A percentile compares a stretch with the other conserved stretches of the same genome.
phyloP scores from a whole-genome alignment of 176 grass and related monocot genomes.

The Ananas comosus region DNA sequence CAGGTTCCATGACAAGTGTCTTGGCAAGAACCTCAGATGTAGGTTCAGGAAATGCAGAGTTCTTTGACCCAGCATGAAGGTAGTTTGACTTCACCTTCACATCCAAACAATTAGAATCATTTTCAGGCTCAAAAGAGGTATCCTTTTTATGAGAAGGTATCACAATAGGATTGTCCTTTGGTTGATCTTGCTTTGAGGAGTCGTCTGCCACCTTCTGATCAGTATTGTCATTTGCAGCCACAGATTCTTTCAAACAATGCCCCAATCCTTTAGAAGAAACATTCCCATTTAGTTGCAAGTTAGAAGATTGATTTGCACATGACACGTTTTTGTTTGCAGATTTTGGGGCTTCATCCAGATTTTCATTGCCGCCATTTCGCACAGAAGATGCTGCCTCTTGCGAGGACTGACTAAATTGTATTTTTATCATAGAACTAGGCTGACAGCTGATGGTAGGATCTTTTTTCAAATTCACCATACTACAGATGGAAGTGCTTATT shows the following conservation, averaged over 20 bases:
- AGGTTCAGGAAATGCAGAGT: background rate
- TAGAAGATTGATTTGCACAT: conserved; percentile 10
- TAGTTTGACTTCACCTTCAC: background rate
- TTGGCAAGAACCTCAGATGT: background rate
- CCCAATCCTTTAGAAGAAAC: conserved; percentile 16
- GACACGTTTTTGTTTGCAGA: conserved; percentile 30
- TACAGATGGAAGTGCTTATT: conserved; percentile 1
- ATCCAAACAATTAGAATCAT: background rate
- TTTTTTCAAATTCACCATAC: conserved; percentile 10
- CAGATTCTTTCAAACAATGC: conserved; percentile 14
- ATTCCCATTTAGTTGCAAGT: conserved; percentile 10
- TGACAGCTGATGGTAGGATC: conserved; percentile 7
- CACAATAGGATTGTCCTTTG: conserved; percentile 17
- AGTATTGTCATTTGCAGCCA: conserved; percentile 8
- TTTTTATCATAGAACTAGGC: conserved; percentile 3
- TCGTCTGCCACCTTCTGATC: conserved; percentile 20
- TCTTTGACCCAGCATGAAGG: background rate
- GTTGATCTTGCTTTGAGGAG: conserved; percentile 7
- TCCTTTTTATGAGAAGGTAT: background rate
- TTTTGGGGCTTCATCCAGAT: background rate
- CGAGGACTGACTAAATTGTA: conserved; percentile 12
- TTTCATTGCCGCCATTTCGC: background rate
- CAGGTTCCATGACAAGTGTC: background rate
- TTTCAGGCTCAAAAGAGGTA: background rate
- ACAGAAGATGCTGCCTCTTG: background rate